Base-by-base conservation (phyloP, 179 eudicot species). In the Beta corolliflora region DNA sequence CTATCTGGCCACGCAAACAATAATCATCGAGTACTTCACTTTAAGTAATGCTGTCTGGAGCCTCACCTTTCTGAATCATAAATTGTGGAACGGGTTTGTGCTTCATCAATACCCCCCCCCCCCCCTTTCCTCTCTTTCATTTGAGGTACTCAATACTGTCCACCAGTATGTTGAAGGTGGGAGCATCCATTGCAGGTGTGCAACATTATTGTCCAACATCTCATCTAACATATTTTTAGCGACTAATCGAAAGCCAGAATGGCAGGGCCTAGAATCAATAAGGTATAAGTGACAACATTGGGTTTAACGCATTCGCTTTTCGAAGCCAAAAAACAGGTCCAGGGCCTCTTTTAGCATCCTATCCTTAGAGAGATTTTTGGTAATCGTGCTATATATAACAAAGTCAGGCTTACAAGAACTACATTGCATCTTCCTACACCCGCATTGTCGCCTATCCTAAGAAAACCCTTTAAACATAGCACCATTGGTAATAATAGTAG, bases 201-300 rank as follows among this genome's bases (percentile, higher is more conserved):
- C 29, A 15, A 83, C 46, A 19, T 71, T 71, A 3, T 73, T 31
- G 9, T 59, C 76, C 9, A 81, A 65, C 86, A 86, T 86, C 52
- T 86, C 88, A 67, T 74, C 81, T 52, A 86, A 54, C 50, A 80
- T 44, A 4, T 5, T 50, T 50, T 86, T 85, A 9, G 88, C 88
- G 56, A 78, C 81, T 46, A 83, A 82, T 56, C 55, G 65, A 4
- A 68, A 41, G 16, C 82, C 88, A 52, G 61, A 80, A 83, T 81
- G 83, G 46, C 36, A 64, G 15, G 19, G 71, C 71, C 46, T 29
- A 9, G 9, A 66, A 66, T 12, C 19, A 66, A 66, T 19, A 46
- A 31, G 19, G 19, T 64, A 64, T 66, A 66, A 31, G 46, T 66
- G 46, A 66, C 77, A 85, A 86, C 77, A 67, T 75, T 7, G 50